Base-by-base conservation (phyloP, 345 rosid species). In the Gynandropsis gynandra region DNA sequence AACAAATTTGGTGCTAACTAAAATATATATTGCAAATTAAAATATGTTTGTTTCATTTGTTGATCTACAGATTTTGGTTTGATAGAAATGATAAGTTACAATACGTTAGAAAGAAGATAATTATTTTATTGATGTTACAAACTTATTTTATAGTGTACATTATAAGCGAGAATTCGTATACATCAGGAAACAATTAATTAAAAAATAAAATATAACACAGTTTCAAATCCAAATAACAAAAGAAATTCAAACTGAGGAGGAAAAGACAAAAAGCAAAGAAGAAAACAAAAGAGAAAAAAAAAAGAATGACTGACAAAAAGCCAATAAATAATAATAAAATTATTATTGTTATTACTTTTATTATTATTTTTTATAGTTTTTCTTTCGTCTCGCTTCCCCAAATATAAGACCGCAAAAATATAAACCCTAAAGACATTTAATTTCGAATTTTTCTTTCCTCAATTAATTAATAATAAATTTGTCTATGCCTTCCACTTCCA, bases 241-340 rank as follows among this genome's bases (percentile, higher is more conserved):
- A 10, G 12, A 58, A 7, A 51, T 55, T 55, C 29, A 54, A 63
- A 54, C 19, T 13, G 49, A 47, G 46, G 51, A 54, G 64, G 49
- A 52, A 66, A 66, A 59, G 70, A 66, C 65, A 66, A 66, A 65
- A 66, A 53, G 47, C 13, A 55, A 53, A 61, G 42, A 2, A 29
- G 7, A 57, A 36, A 47, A 11, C 9, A 17, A 61, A 61, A 35
- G 33, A 29, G 33, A 29, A 38, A 53, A 44, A 44, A 41, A 18
- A 47, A 58, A 59, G 46, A 50, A 46, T 41, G 52, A 66, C 65
- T 66, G 70, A 66, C 70, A 59, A 66, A 65, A 66, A 53, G 61
- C 70, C 61, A 60, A 42, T 65, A 53, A 65, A 65, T 65, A 65
- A 24, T 24, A 24, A n/a, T n/a, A n/a, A n/a, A n/a, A n/a, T n/a